phyloP scores from a whole-genome alignment of 257 asterid genomes.

The Mitragyna speciosa region DNA sequence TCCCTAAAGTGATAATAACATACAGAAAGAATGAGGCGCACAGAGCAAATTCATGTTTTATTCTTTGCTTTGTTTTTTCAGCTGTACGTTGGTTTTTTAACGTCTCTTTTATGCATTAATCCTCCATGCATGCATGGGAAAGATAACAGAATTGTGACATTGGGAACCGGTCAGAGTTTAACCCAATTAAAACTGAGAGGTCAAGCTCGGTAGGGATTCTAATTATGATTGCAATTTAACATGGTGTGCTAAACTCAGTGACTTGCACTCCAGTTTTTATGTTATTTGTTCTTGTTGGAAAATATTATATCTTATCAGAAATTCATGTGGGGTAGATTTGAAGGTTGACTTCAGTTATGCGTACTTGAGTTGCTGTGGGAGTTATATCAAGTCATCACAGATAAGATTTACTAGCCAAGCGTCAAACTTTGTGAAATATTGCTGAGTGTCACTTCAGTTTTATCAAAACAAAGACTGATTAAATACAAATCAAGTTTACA shows the following conservation, averaged over 20 bases:
- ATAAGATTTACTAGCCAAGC: neutral
- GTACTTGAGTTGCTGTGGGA: neutral
- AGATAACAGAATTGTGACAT: neutral
- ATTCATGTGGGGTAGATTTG: neutral
- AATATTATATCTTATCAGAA: neutral
- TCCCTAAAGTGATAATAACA: neutral
- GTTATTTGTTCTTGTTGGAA: neutral
- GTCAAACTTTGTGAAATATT: neutral
- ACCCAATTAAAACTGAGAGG: neutral
- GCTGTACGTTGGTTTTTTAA: neutral
- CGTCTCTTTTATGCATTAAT: neutral
- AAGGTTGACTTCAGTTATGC: neutral
- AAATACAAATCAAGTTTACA: neutral
- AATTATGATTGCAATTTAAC: neutral
- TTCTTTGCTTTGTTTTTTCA: neutral
- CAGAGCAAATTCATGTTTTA: neutral
- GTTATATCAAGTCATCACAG: neutral
- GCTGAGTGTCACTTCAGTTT: no score
- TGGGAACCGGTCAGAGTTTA: neutral
- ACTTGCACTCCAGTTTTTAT: neutral
- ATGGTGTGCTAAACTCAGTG: neutral
- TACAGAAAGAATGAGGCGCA: neutral
- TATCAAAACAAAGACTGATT: neutral
- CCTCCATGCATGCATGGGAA: neutral
- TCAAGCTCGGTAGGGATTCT: neutral